Conservation (phyloP, 768 basidiomycete species). For the Pleurotus tuber-regium region DNA sequence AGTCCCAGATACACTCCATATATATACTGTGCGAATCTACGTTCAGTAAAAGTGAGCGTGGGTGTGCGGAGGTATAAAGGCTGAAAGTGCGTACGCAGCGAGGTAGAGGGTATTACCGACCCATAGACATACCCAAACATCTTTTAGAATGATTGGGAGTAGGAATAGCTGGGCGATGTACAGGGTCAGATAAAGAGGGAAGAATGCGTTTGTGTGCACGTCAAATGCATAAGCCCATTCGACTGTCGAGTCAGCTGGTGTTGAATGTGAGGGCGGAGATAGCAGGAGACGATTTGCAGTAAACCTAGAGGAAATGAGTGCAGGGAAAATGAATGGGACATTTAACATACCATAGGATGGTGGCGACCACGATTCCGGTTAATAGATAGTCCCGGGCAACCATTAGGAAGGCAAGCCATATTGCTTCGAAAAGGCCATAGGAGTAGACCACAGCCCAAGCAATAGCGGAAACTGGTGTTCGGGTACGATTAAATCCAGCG, state of each 20-base stretch:
- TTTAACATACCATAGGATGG: slow-evolving; percentile 64
- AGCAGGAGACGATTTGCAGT: slow-evolving; percentile 70
- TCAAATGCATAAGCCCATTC: slow-evolving; percentile 98
- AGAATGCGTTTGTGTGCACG: slow-evolving; percentile 96
- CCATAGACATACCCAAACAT: slow-evolving; percentile 93
- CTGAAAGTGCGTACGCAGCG: slow-evolving; percentile 59
- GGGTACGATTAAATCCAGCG: too few species aligned
- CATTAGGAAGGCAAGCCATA: slow-evolving; percentile 76
- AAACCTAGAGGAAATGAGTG: slow-evolving; percentile 40
- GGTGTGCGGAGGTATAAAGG: neutral
- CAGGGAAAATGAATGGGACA: neutral
- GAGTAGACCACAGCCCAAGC: slow-evolving; percentile 88
- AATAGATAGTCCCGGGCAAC: slow-evolving; percentile 86
- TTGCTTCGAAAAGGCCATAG: slow-evolving; percentile 48
- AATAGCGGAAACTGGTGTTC: slow-evolving; percentile 70
- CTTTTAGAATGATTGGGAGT: slow-evolving; percentile 75
- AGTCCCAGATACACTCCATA: slow-evolving; percentile 90
- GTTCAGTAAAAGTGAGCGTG: slow-evolving; percentile 7
- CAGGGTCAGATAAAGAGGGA: slow-evolving; percentile 87
- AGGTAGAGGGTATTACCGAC: slow-evolving; percentile 92
- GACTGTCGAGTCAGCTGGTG: slow-evolving; percentile 66
- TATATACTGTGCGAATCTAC: slow-evolving; percentile 84
- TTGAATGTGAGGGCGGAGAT: slow-evolving; percentile 70
- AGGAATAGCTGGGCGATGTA: slow-evolving; percentile 89
- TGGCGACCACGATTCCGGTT: slow-evolving; percentile 71